phyloP scores from a whole-genome alignment of 768 basidiomycete species.

The Leccinum barrowsii region DNA sequence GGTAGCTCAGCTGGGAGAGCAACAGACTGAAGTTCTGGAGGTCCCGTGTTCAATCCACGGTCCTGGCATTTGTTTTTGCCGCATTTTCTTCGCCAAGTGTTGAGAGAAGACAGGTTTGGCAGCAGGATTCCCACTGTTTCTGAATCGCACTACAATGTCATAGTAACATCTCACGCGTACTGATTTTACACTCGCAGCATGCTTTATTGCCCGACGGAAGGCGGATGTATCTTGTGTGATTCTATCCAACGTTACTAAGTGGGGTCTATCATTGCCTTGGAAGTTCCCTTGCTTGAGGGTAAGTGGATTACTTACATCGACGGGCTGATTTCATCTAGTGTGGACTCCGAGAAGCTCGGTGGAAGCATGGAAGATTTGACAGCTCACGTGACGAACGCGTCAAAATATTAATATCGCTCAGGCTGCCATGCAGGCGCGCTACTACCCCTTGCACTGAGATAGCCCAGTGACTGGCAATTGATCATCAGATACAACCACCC shows the following conservation, averaged over 20 bases:
- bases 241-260: not conserved
- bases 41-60: constrained; percentile 57
- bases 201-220: not conserved
- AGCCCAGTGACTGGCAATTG: too few species aligned
- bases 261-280: not conserved
- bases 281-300: not conserved
- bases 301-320: too few species aligned
- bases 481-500: too few species aligned
- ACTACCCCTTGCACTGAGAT: too few species aligned
- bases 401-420: too few species aligned
- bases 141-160: not conserved
- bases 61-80: constrained; percentile 39
- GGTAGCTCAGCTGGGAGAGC: constrained; percentile 76
- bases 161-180: not conserved
- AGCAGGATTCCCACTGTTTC: not conserved
- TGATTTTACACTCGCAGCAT: not conserved
- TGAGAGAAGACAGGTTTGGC: not conserved
- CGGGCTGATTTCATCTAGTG: too few species aligned
- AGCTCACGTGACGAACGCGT: too few species aligned
- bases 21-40: constrained; percentile 68
- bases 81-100: not conserved
- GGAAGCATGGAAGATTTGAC: not conserved
- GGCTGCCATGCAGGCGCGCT: too few species aligned
- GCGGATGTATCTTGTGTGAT: not conserved
- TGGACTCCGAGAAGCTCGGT: too few species aligned